Base-by-base conservation (phyloP, 2,329 filamentous ascomycete species). In the Drechmeria coniospora region DNA sequence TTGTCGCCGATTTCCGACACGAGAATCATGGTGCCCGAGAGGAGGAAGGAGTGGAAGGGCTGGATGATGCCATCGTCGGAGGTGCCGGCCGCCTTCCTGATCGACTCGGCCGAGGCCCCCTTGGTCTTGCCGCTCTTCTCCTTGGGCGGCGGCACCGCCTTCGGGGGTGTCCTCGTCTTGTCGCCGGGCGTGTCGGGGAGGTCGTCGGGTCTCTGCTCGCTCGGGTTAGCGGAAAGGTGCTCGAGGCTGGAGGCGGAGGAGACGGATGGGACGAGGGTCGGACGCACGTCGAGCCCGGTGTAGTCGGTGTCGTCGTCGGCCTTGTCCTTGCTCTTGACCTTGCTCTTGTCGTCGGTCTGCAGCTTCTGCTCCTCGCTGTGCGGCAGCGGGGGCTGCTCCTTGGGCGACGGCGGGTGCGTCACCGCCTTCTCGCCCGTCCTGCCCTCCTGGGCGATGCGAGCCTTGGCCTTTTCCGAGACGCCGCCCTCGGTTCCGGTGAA, bases 1-100 rank as follows among this genome's bases (percentile, higher is more conserved):
- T 98, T 98, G 68, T 98, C 90, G 37, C 90, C 90, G 43, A 98
- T 74, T 52, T 98, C 90, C 25, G 87, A 94, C 43, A 95, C 79
- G 36, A 95, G 62, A 44, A 98, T 98, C 90, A 95, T 98, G 32
- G 86, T 87, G 34, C 94, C 74, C 11, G 90, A 92, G 18, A 95
- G 74, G 9, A 92, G 47, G 45, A 90, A 92, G 4, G 90, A 95
- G 52, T 98, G 87, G 44, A 76, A 63, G 12, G 82, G 81, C 36
- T 75, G 78, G 33, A 86, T 83, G 22, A 86, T 60, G 32, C 75
- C 72, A 8, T 65, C 67, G 6, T 65, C 60, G 4, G 57, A 56
- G 5, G 49, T 49, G 26, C 42, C 41, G 4, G 32, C 43, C 29
- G 59, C 53, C 7, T 49, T 49, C 12, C 32, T 46, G 25, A 45